phyloP scores from a whole-genome alignment of 371 early-diverging fungal species.

The Mucor ambiguus region DNA sequence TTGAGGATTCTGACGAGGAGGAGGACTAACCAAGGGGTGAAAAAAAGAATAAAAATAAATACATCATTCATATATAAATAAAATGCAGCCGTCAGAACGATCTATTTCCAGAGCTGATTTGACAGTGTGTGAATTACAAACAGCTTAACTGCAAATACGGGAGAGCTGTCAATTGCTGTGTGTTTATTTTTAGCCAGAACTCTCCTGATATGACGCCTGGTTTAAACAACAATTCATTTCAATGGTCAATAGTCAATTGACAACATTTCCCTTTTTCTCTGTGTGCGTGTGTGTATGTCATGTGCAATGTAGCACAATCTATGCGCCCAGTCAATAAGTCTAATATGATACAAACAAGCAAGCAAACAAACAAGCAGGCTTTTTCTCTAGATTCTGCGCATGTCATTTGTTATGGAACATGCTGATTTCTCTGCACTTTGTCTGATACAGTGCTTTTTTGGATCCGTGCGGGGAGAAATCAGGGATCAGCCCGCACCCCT shows the following conservation, averaged over 20 bases:
- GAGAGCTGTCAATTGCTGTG: too few species aligned
- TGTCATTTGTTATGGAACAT: neutral
- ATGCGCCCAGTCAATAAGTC: neutral
- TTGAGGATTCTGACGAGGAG: conserved; percentile 29
- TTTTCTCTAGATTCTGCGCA: neutral
- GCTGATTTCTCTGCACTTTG: neutral
- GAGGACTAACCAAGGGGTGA: neutral
- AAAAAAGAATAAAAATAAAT: too few species aligned
- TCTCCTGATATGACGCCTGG: neutral
- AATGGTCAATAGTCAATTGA: neutral
- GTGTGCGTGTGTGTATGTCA: too few species aligned
- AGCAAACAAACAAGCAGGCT: neutral
- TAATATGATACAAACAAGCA: neutral
- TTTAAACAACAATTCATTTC: neutral
- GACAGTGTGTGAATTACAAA: neutral
- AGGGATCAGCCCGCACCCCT: neutral
- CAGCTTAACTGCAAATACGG: too few species aligned
- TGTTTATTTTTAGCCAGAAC: too few species aligned
- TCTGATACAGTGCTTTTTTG: too few species aligned
- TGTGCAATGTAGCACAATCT: neutral
- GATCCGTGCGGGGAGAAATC: neutral
- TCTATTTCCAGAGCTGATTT: neutral
- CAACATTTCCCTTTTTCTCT: neutral
- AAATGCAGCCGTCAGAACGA: neutral
- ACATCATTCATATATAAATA: too few species aligned